A percentile compares a stretch with the other conserved stretches of the same genome.
phyloP scores from a whole-genome alignment of 2,329 filamentous ascomycete species.

The Didymosphaeria variabile region DNA sequence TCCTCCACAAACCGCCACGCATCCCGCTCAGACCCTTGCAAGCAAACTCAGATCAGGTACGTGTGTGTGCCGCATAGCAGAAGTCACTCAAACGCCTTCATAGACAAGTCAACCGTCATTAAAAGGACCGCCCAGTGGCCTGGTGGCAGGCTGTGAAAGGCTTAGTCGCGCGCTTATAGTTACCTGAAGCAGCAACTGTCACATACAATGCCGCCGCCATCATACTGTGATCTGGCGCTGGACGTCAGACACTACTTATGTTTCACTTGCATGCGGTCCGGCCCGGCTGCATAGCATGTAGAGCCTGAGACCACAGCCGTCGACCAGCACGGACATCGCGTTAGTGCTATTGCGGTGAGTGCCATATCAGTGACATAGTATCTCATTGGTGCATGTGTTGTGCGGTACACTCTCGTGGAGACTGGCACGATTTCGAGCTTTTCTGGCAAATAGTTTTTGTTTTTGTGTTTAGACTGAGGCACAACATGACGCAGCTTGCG shows the following conservation, averaged over 20 bases:
- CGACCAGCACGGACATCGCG: no score
- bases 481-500: not conserved
- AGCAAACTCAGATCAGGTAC: slow-evolving; percentile 3
- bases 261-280: not conserved
- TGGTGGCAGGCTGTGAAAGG: not conserved
- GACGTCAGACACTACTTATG: not conserved
- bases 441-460: not conserved
- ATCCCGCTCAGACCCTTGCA: not conserved
- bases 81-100: not conserved
- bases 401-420: not conserved
- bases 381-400: no score
- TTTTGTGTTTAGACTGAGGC: not conserved
- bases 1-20: not conserved
- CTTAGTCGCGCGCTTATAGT: slow-evolving; percentile 7
- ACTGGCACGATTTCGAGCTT: not conserved
- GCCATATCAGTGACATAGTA: not conserved
- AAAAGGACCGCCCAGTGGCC: not conserved
- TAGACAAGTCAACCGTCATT: not conserved
- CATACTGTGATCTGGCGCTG: not conserved
- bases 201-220: not conserved
- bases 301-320: not conserved
- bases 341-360: not conserved
- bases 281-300: not conserved
- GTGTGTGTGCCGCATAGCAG: not conserved
- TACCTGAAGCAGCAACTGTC: not conserved